Evolutionary conservation across 306 rosid species (phyloP).

Genomic region (Astragalus glycyphyllos): DNA sequence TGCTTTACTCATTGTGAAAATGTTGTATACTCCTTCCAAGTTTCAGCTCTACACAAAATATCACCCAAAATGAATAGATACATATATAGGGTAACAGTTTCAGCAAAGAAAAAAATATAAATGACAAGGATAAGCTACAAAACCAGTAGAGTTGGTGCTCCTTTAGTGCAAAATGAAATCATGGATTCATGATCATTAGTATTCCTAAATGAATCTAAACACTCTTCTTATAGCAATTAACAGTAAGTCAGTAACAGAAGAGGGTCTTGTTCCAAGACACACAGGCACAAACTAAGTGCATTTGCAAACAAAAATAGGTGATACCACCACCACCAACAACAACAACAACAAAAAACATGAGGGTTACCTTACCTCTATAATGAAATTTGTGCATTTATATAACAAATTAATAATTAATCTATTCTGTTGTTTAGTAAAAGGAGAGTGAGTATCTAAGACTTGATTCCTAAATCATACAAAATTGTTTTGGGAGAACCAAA

Average conservation of each 20-base stretch:
- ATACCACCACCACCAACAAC: not conserved
- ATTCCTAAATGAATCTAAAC: constrained; percentile 12
- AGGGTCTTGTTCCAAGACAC: not conserved
- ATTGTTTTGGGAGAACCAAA: constrained; percentile 13
- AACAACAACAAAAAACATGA: not conserved
- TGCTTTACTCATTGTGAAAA: constrained; percentile 58
- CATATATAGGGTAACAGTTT: not conserved
- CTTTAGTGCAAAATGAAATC: not conserved
- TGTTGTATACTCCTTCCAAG: constrained; percentile 35
- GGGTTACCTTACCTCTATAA: not conserved
- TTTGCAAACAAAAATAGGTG: not conserved
- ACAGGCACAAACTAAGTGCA: not conserved
- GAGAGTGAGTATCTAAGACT: not conserved
- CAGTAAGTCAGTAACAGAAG: not conserved
- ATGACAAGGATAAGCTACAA: not conserved
- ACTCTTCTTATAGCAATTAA: not conserved
- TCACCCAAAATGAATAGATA: constrained; percentile 5
- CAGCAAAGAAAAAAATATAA: constrained; percentile 12
- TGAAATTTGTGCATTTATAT: not conserved
- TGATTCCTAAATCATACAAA: not conserved
- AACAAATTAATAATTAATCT: not conserved
- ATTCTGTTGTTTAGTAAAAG: not conserved
- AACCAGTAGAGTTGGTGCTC: constrained; percentile 23
- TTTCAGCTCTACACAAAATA: constrained; percentile 47
- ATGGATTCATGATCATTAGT: constrained; percentile 7